These are phyloP conservation scores for Exserohilum turcica DNA, from an alignment of 2,329 filamentous ascomycete species.

Conservation along the genomic window DNA sequence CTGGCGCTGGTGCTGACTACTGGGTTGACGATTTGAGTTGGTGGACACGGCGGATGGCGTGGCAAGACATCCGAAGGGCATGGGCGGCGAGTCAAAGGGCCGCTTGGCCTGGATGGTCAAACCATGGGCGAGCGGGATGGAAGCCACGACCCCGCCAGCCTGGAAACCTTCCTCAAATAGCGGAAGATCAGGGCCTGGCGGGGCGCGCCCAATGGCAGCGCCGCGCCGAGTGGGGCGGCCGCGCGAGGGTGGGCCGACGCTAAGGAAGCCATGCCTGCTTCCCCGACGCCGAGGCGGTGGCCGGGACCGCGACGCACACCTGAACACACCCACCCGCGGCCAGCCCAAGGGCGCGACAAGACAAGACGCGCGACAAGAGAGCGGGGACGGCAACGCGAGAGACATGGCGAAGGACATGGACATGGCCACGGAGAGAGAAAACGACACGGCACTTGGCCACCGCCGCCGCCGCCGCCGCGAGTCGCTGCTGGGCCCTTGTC, in stretches of 20 bases:
- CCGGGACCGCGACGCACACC: constrained; percentile 32
- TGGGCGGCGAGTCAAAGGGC: constrained; percentile 27
- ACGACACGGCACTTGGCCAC: too few species aligned
- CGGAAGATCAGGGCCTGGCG: constrained; percentile 43
- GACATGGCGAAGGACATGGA: too few species aligned
- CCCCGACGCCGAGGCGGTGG: constrained; percentile 45
- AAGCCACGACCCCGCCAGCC: constrained; percentile 35
- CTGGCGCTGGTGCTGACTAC: not conserved
- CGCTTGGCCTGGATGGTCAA: constrained; percentile 16
- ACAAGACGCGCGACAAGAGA: too few species aligned
- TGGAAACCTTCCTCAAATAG: constrained; percentile 34
- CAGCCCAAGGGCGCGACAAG: constrained; percentile 27
- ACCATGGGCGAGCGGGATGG: constrained; percentile 21
- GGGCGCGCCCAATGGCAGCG: constrained; percentile 44
- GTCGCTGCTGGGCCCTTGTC: constrained; percentile 34
- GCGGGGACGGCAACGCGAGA: too few species aligned
- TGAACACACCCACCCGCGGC: constrained; percentile 22
- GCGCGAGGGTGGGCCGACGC: constrained; percentile 30
- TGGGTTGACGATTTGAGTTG: not conserved
- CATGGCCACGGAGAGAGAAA: too few species aligned
- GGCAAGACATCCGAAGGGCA: constrained; percentile 11
- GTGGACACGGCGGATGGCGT: constrained; percentile 15
- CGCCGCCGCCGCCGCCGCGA: constrained; percentile 32
- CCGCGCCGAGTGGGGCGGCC: constrained; percentile 42
- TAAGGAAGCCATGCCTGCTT: constrained; percentile 47